Evolutionary conservation across 768 basidiomycete species (phyloP).

Genomic region (Mycena belliarum): DNA sequence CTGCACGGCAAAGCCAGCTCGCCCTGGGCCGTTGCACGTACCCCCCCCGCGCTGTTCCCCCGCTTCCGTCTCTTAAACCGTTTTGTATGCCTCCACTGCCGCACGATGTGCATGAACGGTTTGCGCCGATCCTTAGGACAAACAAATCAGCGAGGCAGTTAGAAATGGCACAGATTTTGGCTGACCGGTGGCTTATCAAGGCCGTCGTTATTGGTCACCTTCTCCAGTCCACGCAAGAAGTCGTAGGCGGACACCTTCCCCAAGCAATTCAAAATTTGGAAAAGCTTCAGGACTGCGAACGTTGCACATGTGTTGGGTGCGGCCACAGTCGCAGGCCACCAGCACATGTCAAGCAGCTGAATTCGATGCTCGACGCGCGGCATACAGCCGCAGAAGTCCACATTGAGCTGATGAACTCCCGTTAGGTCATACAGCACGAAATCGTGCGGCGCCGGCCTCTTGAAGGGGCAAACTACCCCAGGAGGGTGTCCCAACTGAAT

Average conservation of each 20-base stretch:
- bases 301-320: constrained; percentile 16
- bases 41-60: neutral
- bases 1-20: neutral
- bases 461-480: neutral
- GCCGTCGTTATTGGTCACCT: neutral
- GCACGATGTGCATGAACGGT: constrained; percentile 14
- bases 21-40: neutral
- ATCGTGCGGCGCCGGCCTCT: neutral
- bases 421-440: constrained; percentile 10
- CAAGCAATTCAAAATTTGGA: constrained; percentile 16
- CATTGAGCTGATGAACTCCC: constrained; percentile 12
- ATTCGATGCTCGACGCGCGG: neutral
- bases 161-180: too few species aligned
- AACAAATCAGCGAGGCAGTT: neutral
- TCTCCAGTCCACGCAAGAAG: constrained; percentile 5
- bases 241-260: constrained; percentile 19
- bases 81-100: constrained; percentile 14
- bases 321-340: constrained; percentile 14
- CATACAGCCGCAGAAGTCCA: constrained; percentile 17
- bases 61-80: neutral
- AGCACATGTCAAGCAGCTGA: constrained; percentile 14
- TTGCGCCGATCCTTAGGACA: constrained; percentile 17
- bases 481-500: neutral
- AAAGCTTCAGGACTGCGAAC: constrained; percentile 7
- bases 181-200: constrained; percentile 7